A percentile compares a stretch with the other conserved stretches of the same genome.
Conservation (phyloP, 169 alveolate species). For the Amoebophrya sp. region DNA sequence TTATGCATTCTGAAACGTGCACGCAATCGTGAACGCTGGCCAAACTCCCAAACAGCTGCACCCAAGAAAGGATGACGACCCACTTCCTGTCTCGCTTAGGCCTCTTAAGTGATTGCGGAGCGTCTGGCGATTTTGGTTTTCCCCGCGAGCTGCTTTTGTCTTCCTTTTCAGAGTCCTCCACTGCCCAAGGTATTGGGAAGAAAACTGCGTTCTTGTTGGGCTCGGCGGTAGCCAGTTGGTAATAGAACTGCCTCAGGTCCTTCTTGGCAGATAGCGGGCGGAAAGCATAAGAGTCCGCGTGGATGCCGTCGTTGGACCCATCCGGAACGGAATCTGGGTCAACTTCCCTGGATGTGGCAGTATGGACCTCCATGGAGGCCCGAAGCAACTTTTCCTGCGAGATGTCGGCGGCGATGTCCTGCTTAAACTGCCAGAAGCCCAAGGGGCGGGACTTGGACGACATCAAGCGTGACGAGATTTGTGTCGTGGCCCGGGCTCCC, state of each 20-base stretch:
- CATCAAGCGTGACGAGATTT: background rate
- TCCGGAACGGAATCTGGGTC: background rate
- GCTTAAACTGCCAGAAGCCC: background rate
- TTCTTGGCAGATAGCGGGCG: no score
- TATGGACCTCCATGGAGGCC: background rate
- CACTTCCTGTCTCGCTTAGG: background rate
- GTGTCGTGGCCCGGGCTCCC: background rate
- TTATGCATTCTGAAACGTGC: background rate
- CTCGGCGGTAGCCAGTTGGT: background rate
- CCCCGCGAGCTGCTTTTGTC: background rate
- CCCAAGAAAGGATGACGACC: background rate
- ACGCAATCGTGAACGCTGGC: background rate
- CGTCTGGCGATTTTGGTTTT: background rate
- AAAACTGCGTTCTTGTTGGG: background rate
- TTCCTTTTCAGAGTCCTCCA: background rate
- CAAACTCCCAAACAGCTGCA: background rate
- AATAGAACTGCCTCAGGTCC: no score
- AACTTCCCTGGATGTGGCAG: background rate
- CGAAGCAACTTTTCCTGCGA: background rate
- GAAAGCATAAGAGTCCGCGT: no score
- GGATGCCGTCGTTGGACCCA: background rate
- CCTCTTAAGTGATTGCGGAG: no score
- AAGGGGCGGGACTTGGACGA: background rate
- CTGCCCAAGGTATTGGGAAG: background rate
- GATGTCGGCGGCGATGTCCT: background rate